Base-by-base conservation (phyloP, 1,139 yeast species). In the Suhomyces yuchorum region DNA sequence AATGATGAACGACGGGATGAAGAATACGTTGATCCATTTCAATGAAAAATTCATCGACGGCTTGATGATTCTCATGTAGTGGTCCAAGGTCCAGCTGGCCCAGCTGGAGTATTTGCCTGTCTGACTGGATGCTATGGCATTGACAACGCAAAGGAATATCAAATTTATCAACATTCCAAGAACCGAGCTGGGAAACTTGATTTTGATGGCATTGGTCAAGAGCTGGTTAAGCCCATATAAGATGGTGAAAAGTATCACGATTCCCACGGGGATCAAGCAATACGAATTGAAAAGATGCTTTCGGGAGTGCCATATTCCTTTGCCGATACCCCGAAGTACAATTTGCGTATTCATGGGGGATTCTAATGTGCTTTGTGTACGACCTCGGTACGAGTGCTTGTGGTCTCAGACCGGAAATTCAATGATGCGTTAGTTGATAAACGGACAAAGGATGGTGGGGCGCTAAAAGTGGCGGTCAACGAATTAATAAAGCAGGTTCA, bases 21-120 rank as follows among this genome's bases (percentile, higher is more conserved):
- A 87, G 61, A 83, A 86, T 8, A 86, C 77, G 62, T 85, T 86
- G 67, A 87, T 87, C 93, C 93, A 87, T 48, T 85, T 75, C 49
- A 87, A 70, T 2, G 85, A 72, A 61, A 87, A 87, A 47, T 87
- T 86, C 69, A 82, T 80, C 1, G 88, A 84, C 1, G 87, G 80
- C 47, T 83, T 83, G 46, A 84, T 70, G 19, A 80, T 56, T 34
- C 63, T 64, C 43, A 85, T 68, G 37, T 82, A 65, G 33, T 63
- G 61, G n/a, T 73, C 66, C 3, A 80, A 72, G 15, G 64, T 56
- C 60, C 71, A 67, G 7, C 57, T 51, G 9, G 69, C 53, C 39
- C 57, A 53, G 61, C 65, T 26, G 71, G 82, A 48, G 60, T 60
- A 2, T 22, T 63, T 49, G 18, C 48, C 30, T 12, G 45, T 36